Percentiles rank a stretch among this genome's conserved stretches.
Conservation (phyloP, 768 basidiomycete genomes). For the Infundibulicybe gibba region DNA sequence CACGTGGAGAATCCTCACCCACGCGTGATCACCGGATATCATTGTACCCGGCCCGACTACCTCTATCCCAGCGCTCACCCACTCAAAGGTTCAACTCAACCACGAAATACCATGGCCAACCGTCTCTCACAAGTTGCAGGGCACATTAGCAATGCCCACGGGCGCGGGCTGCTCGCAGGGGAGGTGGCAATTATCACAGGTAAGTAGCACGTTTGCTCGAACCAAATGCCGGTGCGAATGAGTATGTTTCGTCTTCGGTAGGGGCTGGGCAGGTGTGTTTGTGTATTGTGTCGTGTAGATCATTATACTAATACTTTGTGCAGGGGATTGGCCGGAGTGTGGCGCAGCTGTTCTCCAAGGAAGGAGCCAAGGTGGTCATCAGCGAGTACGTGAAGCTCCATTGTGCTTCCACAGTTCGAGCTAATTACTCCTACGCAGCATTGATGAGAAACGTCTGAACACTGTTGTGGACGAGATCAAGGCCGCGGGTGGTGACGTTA, state of each 20-base stretch:
- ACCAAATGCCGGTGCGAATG: too few species aligned
- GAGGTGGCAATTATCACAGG: slow-evolving; percentile 89
- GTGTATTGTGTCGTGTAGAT: too few species aligned
- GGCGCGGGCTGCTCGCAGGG: slow-evolving; percentile 61
- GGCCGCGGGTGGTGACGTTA: slow-evolving; percentile 65
- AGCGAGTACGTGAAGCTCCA: slow-evolving; percentile 54
- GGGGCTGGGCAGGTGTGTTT: slow-evolving; percentile 69
- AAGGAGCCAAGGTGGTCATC: slow-evolving; percentile 84
- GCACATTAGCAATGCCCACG: slow-evolving; percentile 54
- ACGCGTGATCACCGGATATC: too few species aligned
- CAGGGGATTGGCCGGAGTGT: slow-evolving; percentile 78
- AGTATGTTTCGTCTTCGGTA: slow-evolving; percentile 15
- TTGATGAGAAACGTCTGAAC: slow-evolving; percentile 68
- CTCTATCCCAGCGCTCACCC: too few species aligned
- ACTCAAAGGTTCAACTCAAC: too few species aligned
- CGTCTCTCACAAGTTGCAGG: slow-evolving; percentile 69
- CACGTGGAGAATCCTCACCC: too few species aligned
- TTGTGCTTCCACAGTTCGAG: neutral
- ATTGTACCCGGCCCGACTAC: too few species aligned
- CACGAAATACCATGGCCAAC: slow-evolving; percentile 34
- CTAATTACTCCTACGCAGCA: slow-evolving; percentile 34
- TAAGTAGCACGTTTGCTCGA: slow-evolving; percentile 21
- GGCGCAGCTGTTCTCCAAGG: slow-evolving; percentile 76
- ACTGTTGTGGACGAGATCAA: slow-evolving; percentile 72
- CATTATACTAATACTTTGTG: too few species aligned